These are phyloP conservation scores for Clavispora vitiphila DNA, from an alignment of 805 yeast species.

Conservation along the genomic window DNA sequence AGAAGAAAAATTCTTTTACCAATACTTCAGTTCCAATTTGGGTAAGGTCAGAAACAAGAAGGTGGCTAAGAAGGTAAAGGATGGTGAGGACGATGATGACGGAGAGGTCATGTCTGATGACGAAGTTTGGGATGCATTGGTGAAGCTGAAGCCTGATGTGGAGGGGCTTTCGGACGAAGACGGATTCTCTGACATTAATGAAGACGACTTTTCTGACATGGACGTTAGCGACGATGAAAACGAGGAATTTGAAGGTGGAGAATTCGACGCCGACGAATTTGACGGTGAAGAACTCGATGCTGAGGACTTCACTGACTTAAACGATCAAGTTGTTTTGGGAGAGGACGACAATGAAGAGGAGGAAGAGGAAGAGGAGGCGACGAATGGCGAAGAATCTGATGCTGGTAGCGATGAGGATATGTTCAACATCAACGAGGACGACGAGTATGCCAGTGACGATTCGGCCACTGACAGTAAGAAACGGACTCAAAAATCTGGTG, in stretches of 20 bases:
- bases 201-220: slow-evolving; percentile 36
- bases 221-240: slow-evolving; percentile 39
- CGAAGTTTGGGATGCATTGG: slow-evolving; percentile 77
- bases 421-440: slow-evolving; percentile 14
- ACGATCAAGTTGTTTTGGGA: slow-evolving; percentile 39
- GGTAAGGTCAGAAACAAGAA: slow-evolving; percentile 21
- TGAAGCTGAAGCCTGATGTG: slow-evolving; percentile 67
- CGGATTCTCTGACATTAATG: slow-evolving; percentile 38
- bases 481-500: slow-evolving; percentile 20
- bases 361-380: slow-evolving; percentile 27
- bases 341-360: slow-evolving; percentile 38
- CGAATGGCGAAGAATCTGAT: slow-evolving; percentile 12
- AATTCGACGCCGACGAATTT: slow-evolving; percentile 23
- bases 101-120: slow-evolving; percentile 55
- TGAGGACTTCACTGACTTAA: slow-evolving; percentile 1
- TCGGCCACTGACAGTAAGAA: slow-evolving; percentile 20
- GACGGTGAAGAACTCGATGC: slow-evolving; percentile 21
- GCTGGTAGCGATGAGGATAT: slow-evolving; percentile 15
- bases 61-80: slow-evolving; percentile 21
- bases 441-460: slow-evolving; percentile 6
- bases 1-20: slow-evolving; percentile 83
- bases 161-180: slow-evolving; percentile 37
- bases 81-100: slow-evolving; percentile 29
- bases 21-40: slow-evolving; percentile 64
- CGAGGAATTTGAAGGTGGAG: slow-evolving; percentile 27